Base-by-base conservation (phyloP, 2,329 filamentous ascomycete genomes). In the Diaporthe nobilis region DNA sequence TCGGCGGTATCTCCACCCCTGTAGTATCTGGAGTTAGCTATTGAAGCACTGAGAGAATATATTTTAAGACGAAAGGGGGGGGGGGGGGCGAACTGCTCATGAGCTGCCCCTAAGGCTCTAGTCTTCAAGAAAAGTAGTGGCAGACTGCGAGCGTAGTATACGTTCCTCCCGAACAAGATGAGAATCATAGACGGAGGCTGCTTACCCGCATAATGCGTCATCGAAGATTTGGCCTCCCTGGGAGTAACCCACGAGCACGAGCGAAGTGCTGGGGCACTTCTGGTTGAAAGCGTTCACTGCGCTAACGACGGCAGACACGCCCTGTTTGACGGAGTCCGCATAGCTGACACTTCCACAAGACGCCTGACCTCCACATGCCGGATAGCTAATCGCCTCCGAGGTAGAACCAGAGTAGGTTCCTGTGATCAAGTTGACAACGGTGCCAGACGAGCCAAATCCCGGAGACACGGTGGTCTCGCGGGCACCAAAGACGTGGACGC, bases 161-260 rank as follows among this genome's bases (percentile, higher is more conserved):
- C n/a, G 8, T 42, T 39, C 0, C 58, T 15, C 3, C 13, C 39
- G 5, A n/a, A 47, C 20, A 31, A 22, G 8, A 42, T 25, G 8
- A 17, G 12, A 17, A 25, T 13, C 34, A 13, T 58, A n/a, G 2
- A 20, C 22, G 60, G n/a, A 20, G 37, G 17, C n/a, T 34, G 28
- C 61, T 65, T 65, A 65, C 61, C 91, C 90, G 79, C 90, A 92
- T 55, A 92, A 83, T 9, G 90, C 90, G 78, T 91, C 89, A 78
- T 92, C 90, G 82, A 91, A 88, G 78, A 92, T 92, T 83, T 92
- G 89, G 57, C 88, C 90, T 61, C 91, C 91, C 87, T 92, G 90
- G 10, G 89, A 92, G 81, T 93, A 93, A 49, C 91, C 91, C 51
- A 92, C 88, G 44, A 92, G 82, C 8, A 92, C 89, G 47, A 93